Evolutionary conservation across 1,139 yeast species (phyloP).

Genomic region (Suhomyces anneliseae): DNA sequence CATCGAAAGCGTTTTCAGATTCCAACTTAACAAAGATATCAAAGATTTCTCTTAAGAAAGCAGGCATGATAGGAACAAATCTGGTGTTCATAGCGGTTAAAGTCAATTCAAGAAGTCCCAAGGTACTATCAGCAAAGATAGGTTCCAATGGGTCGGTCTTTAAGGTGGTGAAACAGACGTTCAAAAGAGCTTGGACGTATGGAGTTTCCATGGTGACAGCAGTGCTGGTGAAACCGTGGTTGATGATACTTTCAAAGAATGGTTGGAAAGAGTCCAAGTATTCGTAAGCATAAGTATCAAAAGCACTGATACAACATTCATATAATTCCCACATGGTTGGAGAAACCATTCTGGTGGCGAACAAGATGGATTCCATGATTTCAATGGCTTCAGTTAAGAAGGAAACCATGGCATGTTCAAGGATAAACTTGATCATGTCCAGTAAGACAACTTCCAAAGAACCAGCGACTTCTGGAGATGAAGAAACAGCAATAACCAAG

Average conservation of each 20-base stretch:
- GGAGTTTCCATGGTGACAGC: slow-evolving; percentile 38
- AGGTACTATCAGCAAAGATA: slow-evolving; percentile 41
- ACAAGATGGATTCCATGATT: slow-evolving; percentile 48
- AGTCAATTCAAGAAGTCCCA: slow-evolving; percentile 43
- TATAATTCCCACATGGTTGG: slow-evolving; percentile 51
- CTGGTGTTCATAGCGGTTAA: slow-evolving; percentile 39
- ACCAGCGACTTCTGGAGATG: slow-evolving; percentile 46
- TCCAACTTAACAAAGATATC: slow-evolving; percentile 37
- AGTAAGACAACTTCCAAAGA: slow-evolving; percentile 41
- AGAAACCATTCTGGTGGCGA: slow-evolving; percentile 40
- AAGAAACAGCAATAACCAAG: slow-evolving; percentile 51
- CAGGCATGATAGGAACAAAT: slow-evolving; percentile 34
- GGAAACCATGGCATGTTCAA: slow-evolving; percentile 49
- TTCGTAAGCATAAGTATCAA: slow-evolving; percentile 55
- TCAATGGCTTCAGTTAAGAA: slow-evolving; percentile 52
- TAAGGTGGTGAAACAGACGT: slow-evolving; percentile 39
- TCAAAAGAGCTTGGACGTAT: slow-evolving; percentile 40
- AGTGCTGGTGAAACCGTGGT: slow-evolving; percentile 43
- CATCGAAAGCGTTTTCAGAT: slow-evolving; percentile 45
- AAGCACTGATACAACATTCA: slow-evolving; percentile 43
- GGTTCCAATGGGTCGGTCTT: slow-evolving; percentile 41
- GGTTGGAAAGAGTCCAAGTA: slow-evolving; percentile 51
- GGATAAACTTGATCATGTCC: slow-evolving; percentile 44
- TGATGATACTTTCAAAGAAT: slow-evolving; percentile 50
- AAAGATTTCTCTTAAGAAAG: slow-evolving; percentile 40